Evolutionary conservation across 106 monocot genomes (phyloP).

Genomic region (Agapanthus africanus): DNA sequence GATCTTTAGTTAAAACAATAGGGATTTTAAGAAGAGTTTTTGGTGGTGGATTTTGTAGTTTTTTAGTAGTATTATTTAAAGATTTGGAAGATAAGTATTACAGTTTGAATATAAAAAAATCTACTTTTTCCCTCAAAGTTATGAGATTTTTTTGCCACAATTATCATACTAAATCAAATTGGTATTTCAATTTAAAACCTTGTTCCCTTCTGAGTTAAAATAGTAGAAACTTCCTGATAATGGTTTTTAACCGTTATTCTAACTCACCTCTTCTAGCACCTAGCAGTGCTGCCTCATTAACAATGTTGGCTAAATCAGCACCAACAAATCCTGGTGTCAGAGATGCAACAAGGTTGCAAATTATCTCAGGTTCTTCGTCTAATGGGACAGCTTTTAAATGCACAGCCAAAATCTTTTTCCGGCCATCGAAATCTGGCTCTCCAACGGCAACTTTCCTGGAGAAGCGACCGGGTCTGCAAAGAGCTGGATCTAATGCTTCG

Average conservation of each 20-base stretch:
- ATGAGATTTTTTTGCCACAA: no score
- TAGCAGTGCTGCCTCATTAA: slow-evolving; percentile 85
- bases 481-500: slow-evolving; percentile 82
- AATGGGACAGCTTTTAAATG: slow-evolving; percentile 73
- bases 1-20: no score
- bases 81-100: no score
- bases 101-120: no score
- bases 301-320: slow-evolving; percentile 92
- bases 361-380: slow-evolving; percentile 53
- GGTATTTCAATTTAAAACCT: no score
- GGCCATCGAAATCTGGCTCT: slow-evolving; percentile 79
- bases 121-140: no score
- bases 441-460: slow-evolving; percentile 89
- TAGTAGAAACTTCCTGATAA: not conserved
- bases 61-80: no score
- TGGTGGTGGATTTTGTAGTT: no score
- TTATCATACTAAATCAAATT: no score
- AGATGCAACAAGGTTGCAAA: slow-evolving; percentile 69
- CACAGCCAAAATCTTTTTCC: slow-evolving; percentile 76
- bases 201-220: no score
- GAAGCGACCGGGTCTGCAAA: slow-evolving; percentile 87
- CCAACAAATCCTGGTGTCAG: slow-evolving; percentile 82
- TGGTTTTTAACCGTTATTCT: not conserved
- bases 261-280: slow-evolving; percentile 87
- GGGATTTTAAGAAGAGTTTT: no score